Base-by-base conservation (phyloP, 495 filamentous ascomycete genomes). In the Pyronema domesticum region DNA sequence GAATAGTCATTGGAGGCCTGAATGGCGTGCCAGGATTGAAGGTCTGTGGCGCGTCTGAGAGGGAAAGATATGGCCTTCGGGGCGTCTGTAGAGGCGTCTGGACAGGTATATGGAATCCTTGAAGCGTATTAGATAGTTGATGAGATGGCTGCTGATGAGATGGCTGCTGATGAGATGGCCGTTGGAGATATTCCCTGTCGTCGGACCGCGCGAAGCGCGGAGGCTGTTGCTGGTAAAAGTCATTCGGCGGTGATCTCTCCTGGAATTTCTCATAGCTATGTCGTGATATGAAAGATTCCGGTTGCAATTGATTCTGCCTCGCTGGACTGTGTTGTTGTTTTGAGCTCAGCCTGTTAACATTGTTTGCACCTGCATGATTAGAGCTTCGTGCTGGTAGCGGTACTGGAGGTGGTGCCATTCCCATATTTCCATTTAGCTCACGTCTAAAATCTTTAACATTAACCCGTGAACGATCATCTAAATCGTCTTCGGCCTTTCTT, bases 361-460 rank as follows among this genome's bases (percentile, higher is more conserved):
- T 30, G 23, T 30, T 30, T 30, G 23, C 2, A 5, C 1, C 23
- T 30, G 23, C 23, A 30, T 30, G 5, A 30, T 30, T 30, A 36
- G 13, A 15, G 23, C 10, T 3, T 34, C 18, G 17, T 13, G n/a
- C 13, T n/a, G 19, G 48, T 14, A 37, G 43, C 23, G 60, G 60
- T 18, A 57, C 15, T 34, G 40, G 34, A 36, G 60, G 60, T 3
- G 60, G 60, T 1, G 60, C 60, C 60, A 63, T 63, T 36, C 51
- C 46, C 18, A 55, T 55, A 40, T 60, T 58, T n/a, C 54, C 60
- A 43, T 63, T 63, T 37, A 63, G 58, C 46, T 63, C 60, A 19
- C 57, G 46, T 44, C 60, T 49, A 36, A 63, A 63, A 17, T 59
- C 52, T 36, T 59, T 63, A 7, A 57, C 60, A 18, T 58, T 53